Conservation (phyloP, 257 asterid genomes). For the Petrea volubilis region DNA sequence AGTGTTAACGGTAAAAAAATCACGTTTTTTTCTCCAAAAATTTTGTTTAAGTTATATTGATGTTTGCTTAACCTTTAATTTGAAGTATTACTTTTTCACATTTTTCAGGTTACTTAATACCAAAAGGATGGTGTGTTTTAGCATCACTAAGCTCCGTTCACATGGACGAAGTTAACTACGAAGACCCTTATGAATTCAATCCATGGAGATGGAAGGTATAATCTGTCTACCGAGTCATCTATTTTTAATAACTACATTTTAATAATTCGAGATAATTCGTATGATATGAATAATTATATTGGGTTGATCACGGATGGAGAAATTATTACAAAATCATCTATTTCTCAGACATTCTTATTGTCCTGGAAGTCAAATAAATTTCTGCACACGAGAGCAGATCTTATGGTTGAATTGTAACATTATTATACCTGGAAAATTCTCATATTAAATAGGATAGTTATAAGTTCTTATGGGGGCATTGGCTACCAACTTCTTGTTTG, state of each 20-base stretch:
- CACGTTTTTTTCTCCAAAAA: background rate
- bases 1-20: too few species aligned
- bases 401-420: background rate
- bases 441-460: background rate
- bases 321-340: background rate
- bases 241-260: background rate
- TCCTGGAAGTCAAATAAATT: background rate
- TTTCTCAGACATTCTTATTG: conserved; percentile 8
- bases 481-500: background rate
- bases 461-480: background rate
- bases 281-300: background rate
- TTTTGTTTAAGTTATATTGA: background rate
- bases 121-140: conserved; percentile 89
- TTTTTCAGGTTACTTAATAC: conserved; percentile 76
- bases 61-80: background rate
- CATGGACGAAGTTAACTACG: conserved; percentile 76
- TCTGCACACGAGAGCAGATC: background rate
- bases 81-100: background rate
- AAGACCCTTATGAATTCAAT: conserved; percentile 74
- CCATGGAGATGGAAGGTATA: conserved; percentile 97
- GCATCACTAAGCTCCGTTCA: conserved; percentile 88
- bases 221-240: background rate
- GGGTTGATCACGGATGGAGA: too few species aligned
- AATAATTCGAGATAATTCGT: background rate
- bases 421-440: background rate